Conservation (phyloP, 768 basidiomycete species). For the Inosperma sp. region DNA sequence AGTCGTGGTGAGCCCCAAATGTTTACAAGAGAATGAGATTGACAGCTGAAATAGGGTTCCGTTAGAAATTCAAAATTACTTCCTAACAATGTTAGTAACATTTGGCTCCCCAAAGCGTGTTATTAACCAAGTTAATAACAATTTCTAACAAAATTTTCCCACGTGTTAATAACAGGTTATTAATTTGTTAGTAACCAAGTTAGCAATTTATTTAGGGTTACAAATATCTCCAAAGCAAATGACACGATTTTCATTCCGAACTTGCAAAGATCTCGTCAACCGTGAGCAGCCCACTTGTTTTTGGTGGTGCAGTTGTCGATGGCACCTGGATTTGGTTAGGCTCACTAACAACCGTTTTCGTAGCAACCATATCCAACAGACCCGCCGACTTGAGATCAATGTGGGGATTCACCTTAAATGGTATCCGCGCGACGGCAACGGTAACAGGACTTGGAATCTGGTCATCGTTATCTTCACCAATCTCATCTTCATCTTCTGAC, state of each 20-base stretch:
- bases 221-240: background rate
- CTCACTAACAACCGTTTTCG: background rate
- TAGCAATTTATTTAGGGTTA: background rate
- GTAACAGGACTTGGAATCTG: background rate
- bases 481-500: background rate
- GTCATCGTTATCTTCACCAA: background rate
- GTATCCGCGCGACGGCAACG: background rate
- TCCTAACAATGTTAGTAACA: background rate
- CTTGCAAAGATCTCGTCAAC: background rate
- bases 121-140: background rate
- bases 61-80: background rate
- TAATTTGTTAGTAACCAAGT: background rate
- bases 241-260: background rate
- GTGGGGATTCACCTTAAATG: background rate
- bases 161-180: background rate
- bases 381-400: background rate
- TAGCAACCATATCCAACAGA: background rate
- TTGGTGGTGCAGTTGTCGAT: background rate
- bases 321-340: background rate
- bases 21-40: conserved; percentile 10
- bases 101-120: background rate
- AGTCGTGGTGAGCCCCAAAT: conserved; percentile 12
- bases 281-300: background rate
- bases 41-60: too few relatives aligned
- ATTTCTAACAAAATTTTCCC: background rate